Conservation (phyloP, 805 yeast genomes). For the Cyberlindnera xishuangbannaensis region DNA sequence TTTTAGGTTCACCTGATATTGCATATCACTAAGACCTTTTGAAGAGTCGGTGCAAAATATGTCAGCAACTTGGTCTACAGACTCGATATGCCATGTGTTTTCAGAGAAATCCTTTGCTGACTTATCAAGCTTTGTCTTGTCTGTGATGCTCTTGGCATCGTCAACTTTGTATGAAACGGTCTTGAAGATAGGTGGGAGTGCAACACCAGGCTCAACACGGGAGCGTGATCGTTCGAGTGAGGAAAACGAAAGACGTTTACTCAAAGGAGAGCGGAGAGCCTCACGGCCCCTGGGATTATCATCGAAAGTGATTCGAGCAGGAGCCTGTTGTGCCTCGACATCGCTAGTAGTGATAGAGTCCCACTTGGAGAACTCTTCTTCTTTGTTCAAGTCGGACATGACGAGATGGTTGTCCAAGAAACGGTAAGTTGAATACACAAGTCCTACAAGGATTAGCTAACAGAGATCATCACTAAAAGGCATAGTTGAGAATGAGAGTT, state of each 20-base stretch:
- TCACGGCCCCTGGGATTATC: slow-evolving; percentile 3
- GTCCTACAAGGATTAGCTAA: too few species aligned
- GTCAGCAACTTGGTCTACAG: slow-evolving; percentile 22
- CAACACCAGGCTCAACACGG: slow-evolving; percentile 25
- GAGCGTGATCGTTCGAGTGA: slow-evolving; percentile 8
- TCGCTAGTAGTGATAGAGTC: slow-evolving; percentile 8
- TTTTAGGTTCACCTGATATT: slow-evolving; percentile 9
- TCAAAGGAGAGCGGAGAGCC: not conserved
- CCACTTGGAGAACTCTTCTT: slow-evolving; percentile 7
- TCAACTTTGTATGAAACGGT: slow-evolving; percentile 35
- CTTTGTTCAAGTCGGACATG: too few species aligned
- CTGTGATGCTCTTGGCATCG: slow-evolving; percentile 9
- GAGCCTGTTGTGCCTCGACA: slow-evolving; percentile 6
- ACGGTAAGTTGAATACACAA: too few species aligned
- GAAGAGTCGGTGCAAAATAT: slow-evolving; percentile 20
- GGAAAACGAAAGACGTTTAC: slow-evolving; percentile 5
- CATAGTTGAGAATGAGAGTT: too few species aligned
- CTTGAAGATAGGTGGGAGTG: slow-evolving; percentile 33
- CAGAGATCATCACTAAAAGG: too few species aligned
- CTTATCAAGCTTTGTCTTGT: slow-evolving; percentile 13
- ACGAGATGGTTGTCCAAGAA: too few species aligned
- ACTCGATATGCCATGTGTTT: slow-evolving; percentile 29
- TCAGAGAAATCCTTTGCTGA: slow-evolving; percentile 23
- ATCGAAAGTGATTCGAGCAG: slow-evolving; percentile 7
- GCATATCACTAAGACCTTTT: slow-evolving; percentile 23